Conservation (phyloP, 768 basidiomycete genomes). For the Suillus ampliporus region DNA sequence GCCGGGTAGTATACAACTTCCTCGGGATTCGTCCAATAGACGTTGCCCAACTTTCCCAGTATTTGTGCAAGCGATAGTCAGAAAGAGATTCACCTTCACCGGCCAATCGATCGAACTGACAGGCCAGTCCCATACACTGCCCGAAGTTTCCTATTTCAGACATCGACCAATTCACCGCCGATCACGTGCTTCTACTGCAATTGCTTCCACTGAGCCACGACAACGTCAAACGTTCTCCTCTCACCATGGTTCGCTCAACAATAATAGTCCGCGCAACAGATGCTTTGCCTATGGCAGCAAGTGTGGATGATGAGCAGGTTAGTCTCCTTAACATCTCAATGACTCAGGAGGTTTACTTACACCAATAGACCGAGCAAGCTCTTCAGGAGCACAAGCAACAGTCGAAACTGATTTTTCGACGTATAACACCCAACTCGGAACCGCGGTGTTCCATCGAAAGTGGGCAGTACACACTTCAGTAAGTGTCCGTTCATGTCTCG, state of each 20-base stretch:
- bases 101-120: background rate
- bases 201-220: slow-evolving; percentile 8
- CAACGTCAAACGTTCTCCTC: slow-evolving; percentile 1
- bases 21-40: background rate
- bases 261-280: slow-evolving; percentile 86
- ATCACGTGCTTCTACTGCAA: slow-evolving; percentile 14
- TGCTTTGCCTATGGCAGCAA: slow-evolving; percentile 90
- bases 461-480: slow-evolving; percentile 96
- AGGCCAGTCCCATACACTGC: background rate
- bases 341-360: background rate
- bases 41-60: background rate
- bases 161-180: background rate
- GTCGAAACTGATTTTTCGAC: slow-evolving; percentile 93
- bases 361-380: slow-evolving; percentile 82
- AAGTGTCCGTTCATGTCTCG: slow-evolving; percentile 39
- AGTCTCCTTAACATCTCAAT: slow-evolving; percentile 20
- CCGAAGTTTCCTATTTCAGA: slow-evolving; percentile 1
- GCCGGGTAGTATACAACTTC: background rate
- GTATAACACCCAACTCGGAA: slow-evolving; percentile 93
- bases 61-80: background rate
- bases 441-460: slow-evolving; percentile 97
- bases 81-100: slow-evolving; percentile 1
- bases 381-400: slow-evolving; percentile 99
- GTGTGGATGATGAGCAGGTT: slow-evolving; percentile 97
- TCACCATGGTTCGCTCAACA: slow-evolving; percentile 83